phyloP scores from a whole-genome alignment of 768 basidiomycete genomes.

The Astraeus odoratus region DNA sequence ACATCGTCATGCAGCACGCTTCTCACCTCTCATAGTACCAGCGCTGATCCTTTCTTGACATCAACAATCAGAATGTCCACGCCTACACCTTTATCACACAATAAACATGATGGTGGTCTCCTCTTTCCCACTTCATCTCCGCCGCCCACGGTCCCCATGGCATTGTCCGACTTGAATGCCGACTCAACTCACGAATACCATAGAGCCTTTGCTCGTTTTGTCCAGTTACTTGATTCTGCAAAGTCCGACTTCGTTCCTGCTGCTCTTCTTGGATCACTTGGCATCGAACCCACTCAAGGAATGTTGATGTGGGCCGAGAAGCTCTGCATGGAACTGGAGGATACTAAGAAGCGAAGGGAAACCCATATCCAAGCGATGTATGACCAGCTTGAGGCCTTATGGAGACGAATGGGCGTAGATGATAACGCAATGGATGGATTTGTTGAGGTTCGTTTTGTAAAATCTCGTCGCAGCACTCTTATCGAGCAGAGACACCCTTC shows the following conservation, averaged over 20 bases:
- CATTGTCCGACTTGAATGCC: constrained; percentile 5
- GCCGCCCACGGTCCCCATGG: constrained; percentile 1
- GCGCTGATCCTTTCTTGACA: constrained; percentile 24
- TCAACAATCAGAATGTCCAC: constrained; percentile 22
- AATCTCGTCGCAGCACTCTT: background rate
- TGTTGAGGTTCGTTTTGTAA: constrained; percentile 47
- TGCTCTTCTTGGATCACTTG: constrained; percentile 26
- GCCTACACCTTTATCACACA: constrained; percentile 43
- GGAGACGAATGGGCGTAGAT: constrained; percentile 77
- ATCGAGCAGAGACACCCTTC: background rate
- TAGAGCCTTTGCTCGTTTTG: constrained; percentile 55
- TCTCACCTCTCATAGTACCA: constrained; percentile 10
- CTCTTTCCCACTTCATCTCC: constrained; percentile 29
- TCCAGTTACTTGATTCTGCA: constrained; percentile 46
- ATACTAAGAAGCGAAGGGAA: constrained; percentile 70
- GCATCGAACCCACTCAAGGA: constrained; percentile 69
- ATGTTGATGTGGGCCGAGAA: constrained; percentile 68
- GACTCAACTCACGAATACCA: constrained; percentile 37
- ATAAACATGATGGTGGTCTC: constrained; percentile 26
- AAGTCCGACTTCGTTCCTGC: constrained; percentile 16
- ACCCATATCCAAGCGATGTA: constrained; percentile 88
- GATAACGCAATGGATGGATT: constrained; percentile 88
- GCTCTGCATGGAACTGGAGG: constrained; percentile 54
- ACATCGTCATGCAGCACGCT: constrained; percentile 29
- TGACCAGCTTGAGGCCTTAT: constrained; percentile 86